Percentiles rank a stretch among this genome's conserved stretches.
phyloP scores from a whole-genome alignment of 192 early-diverging fungal genomes.

The Rhizophagus sp. region DNA sequence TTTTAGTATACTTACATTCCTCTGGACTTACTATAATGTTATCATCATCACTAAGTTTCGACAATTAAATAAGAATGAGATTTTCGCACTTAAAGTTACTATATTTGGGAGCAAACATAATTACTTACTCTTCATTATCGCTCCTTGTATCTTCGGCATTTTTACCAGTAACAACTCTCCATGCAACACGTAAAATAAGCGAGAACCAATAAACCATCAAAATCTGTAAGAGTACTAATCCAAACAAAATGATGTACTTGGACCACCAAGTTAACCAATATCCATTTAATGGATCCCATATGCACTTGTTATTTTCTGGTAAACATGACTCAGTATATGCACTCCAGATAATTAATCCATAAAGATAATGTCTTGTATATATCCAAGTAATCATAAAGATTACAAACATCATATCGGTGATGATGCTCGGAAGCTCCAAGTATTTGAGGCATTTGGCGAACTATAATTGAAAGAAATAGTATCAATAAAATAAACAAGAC shows the following conservation, averaged over 20 bases:
- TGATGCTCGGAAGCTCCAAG: slow-evolving; percentile 47
- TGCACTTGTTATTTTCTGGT: slow-evolving; percentile 37
- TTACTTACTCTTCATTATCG: slow-evolving; percentile 59
- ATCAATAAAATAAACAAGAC: neutral
- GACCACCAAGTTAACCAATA: slow-evolving; percentile 47
- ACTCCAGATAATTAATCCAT: slow-evolving; percentile 61
- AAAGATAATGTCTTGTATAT: slow-evolving; percentile 74
- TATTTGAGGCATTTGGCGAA: slow-evolving; percentile 81
- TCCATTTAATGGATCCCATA: slow-evolving; percentile 49
- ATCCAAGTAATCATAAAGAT: slow-evolving; percentile 72
- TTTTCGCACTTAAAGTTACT: neutral
- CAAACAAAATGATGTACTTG: slow-evolving; percentile 43
- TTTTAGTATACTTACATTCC: neutral
- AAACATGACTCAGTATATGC: slow-evolving; percentile 59
- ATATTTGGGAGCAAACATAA: neutral
- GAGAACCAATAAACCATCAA: slow-evolving; percentile 71
- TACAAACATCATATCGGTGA: slow-evolving; percentile 65
- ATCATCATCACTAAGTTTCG: neutral
- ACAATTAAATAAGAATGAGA: neutral
- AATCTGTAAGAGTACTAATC: slow-evolving; percentile 53
- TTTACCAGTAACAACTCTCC: slow-evolving; percentile 54
- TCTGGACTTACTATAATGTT: neutral
- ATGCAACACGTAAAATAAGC: slow-evolving; percentile 64
- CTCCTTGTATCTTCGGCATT: slow-evolving; percentile 68
- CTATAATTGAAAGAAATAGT: slow-evolving; percentile 33